Conservation (phyloP, 108 stramenopile species). For the Skeletonema costatum region DNA sequence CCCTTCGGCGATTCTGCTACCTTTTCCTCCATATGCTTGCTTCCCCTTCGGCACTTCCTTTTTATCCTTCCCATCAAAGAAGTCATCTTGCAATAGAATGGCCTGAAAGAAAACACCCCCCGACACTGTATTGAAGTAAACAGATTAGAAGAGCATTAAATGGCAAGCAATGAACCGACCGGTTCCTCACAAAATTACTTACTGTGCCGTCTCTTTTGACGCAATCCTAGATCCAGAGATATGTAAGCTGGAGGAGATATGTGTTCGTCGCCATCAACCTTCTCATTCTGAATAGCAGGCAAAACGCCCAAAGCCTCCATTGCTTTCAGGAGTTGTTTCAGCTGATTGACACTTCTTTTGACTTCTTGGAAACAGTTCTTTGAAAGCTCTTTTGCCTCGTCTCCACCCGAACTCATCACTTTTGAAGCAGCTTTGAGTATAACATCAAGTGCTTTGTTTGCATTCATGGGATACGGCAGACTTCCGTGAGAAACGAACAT, state of each 20-base stretch:
- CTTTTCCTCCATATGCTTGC: constrained; percentile 42
- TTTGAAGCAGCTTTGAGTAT: constrained; percentile 35
- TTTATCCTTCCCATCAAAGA: constrained; percentile 43
- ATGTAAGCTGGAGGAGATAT: constrained; percentile 61
- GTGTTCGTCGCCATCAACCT: background rate
- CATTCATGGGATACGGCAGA: constrained; percentile 61
- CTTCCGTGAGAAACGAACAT: constrained; percentile 51
- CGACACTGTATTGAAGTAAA: constrained; percentile 14
- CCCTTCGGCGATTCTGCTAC: constrained; percentile 74
- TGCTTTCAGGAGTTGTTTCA: constrained; percentile 49
- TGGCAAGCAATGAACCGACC: background rate
- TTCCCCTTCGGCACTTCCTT: constrained; percentile 25
- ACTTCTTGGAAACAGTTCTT: constrained; percentile 61
- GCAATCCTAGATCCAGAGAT: constrained; percentile 74
- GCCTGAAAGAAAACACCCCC: constrained; percentile 71
- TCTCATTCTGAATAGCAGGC: constrained; percentile 11
- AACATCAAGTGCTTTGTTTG: constrained; percentile 55
- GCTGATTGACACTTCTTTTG: constrained; percentile 43
- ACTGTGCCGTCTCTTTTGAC: constrained; percentile 65
- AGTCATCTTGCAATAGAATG: constrained; percentile 61
- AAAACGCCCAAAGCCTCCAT: constrained; percentile 57
- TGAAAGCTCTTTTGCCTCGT: constrained; percentile 17
- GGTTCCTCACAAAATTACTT: background rate
- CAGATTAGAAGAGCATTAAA: background rate
- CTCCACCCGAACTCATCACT: constrained; percentile 19